Evolutionary conservation across 345 rosid genomes (phyloP), one percentile per base, ranked within the genome.

Genomic region (Cardamine chenopodiifolia): DNA sequence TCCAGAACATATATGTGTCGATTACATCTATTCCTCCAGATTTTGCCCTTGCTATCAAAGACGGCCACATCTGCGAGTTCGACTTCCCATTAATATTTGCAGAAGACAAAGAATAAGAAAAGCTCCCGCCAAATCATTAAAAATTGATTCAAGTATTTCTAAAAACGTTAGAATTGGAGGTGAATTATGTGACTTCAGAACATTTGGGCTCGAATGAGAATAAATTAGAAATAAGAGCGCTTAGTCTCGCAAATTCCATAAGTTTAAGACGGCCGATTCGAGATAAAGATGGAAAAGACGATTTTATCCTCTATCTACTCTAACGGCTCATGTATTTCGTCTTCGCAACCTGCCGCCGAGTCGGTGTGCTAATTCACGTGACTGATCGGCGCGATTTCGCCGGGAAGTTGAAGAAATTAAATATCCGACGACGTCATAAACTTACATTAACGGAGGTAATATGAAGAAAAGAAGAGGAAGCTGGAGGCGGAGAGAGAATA

Each of bases 1-100:
- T 90, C 97, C 98, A 94, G 28, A 94, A 94, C 7, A 94, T 96
- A 3, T 91, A 94, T 2, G 97, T 94, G 23, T 93, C 87, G 15
- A 93, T 88, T 65, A 89, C 98, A 72, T 91, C 90, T 4, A 94
- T 29, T 15, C 96, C 97, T 77, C 98, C 97, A 34, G 84, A 86
- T 66, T 91, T 91, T 3, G 95, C 95, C 71, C 88, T 88, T 7
- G 80, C 79, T 68, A 94, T 86, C 83, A 94, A 80, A 35, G 86
- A 85, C 50, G 89, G 82, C 98, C 98, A 94, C 97, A 90, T 91
- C 98, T 94, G 82, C 83, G 45, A 32, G 23, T 75, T 60, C 48
- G 31, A 52, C 29, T 42, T 50, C 68, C 69, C 73, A 68, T 75
- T 60, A 75, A 1, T 49, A 47, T 66, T 66, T 35, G 31, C 12